phyloP scores from a whole-genome alignment of 805 yeast species.

The Saturnispora galanensis region DNA sequence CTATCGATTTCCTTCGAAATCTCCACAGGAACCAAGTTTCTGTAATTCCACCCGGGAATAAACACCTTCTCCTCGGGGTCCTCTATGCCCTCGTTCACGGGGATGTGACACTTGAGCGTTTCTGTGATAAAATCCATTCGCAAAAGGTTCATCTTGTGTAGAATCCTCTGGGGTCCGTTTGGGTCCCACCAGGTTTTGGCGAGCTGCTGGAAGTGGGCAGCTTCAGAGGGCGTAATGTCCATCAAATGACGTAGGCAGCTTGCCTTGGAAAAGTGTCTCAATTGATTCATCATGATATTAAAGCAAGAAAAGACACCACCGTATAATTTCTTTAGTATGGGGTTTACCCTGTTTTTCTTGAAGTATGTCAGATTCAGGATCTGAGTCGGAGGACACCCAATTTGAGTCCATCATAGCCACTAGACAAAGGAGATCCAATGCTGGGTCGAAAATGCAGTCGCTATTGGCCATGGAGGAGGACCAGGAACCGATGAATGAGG shows the following conservation, averaged over 20 bases:
- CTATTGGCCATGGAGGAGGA: slow-evolving; percentile 58
- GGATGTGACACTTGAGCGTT: slow-evolving; percentile 38
- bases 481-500: slow-evolving; percentile 33
- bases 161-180: slow-evolving; percentile 82
- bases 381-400: slow-evolving; percentile 24
- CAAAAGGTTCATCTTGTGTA: slow-evolving; percentile 88
- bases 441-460: slow-evolving; percentile 74
- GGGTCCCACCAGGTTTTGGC: slow-evolving; percentile 99
- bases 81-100: slow-evolving; percentile 31
- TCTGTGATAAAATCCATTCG: slow-evolving; percentile 79
- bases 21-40: slow-evolving; percentile 52
- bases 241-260: slow-evolving; percentile 15
- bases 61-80: slow-evolving; percentile 40
- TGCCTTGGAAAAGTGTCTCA: slow-evolving; percentile 1
- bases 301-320: not conserved
- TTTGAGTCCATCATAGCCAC: slow-evolving; percentile 60
- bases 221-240: slow-evolving; percentile 50
- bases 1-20: slow-evolving; percentile 37
- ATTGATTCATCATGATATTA: not conserved
- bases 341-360: no score
- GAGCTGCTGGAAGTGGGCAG: slow-evolving; percentile 70
- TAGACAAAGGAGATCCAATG: slow-evolving; percentile 72
- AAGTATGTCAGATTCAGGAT: slow-evolving; percentile 9
- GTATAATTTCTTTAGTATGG: not conserved
- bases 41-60: slow-evolving; percentile 64